Evolutionary conservation across 495 filamentous ascomycete genomes (phyloP).

Genomic region (Penicillium bialowiezense): DNA sequence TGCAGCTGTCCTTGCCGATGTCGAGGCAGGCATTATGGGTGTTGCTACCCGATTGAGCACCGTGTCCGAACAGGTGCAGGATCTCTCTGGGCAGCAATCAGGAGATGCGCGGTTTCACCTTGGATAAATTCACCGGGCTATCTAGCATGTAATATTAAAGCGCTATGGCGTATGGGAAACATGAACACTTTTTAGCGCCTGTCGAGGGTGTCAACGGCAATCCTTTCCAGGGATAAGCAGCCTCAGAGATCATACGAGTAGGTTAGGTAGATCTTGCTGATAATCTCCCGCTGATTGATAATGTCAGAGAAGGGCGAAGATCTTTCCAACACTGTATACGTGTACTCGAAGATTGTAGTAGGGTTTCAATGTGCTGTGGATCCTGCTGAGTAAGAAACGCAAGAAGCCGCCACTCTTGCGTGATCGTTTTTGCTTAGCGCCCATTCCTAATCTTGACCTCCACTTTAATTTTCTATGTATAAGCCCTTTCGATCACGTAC

Average conservation of each 20-base stretch:
- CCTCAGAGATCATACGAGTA: background rate
- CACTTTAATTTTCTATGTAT: background rate
- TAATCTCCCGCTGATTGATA: constrained; percentile 10
- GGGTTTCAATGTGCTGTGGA: background rate
- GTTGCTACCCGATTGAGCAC: constrained; percentile 69
- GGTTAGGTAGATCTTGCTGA: background rate
- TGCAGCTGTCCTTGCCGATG: constrained; percentile 66
- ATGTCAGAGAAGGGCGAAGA: background rate
- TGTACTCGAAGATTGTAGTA: too few relatives aligned
- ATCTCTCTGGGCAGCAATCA: constrained; percentile 53
- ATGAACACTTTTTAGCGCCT: background rate
- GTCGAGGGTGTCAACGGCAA: too few relatives aligned
- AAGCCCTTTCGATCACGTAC: constrained; percentile 6
- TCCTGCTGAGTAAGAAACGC: constrained; percentile 1
- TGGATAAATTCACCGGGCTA: constrained; percentile 7
- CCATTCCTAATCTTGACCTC: constrained; percentile 23
- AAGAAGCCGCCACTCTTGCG: constrained; percentile 30
- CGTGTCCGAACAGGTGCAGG: constrained; percentile 67
- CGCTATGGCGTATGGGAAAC: background rate
- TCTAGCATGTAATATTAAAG: background rate
- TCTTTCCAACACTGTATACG: too few relatives aligned
- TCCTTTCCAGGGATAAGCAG: too few relatives aligned
- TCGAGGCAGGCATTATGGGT: constrained; percentile 73
- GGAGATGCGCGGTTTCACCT: constrained; percentile 27
- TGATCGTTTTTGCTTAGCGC: constrained; percentile 26